Base-by-base conservation (phyloP, 441 rosid species). In the Eruca vesicaria region DNA sequence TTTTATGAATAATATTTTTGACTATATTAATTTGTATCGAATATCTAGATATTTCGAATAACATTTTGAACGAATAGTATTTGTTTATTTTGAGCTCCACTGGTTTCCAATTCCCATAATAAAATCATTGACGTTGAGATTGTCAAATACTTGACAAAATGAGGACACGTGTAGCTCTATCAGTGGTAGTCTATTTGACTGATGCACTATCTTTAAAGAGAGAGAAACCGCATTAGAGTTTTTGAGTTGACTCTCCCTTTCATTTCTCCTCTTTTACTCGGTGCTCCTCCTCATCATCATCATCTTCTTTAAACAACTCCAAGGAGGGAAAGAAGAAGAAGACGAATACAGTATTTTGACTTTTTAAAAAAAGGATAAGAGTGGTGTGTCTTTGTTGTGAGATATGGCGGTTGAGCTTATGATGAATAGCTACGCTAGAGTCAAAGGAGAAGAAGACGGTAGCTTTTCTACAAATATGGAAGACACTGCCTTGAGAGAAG, bases 361-460 rank as follows among this genome's bases (percentile, higher is more conserved):
- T 36, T 57, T 58, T 15, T 0, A 9, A 1, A 33, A n/a, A 9
- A 45, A 65, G 9, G 32, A 38, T 18, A 5, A 7, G 32, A 63
- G 43, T 60, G 68, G 29, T 48, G 28, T 57, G 10, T 45, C n/a
- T n/a, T 18, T 43, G 69, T 31, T 74, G 76, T 68, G 72, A 69
- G 71, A 68, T 20, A 91, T 91, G 94, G 86, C 95, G 10, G 91
- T 94, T 78, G 89, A 94, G 56, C 76, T 90, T 70, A 86, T 91
- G 89, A 84, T 80, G 90, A 69, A 6, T 35, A 86, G 87, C 16
- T 82, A 53, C 70, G 82, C 8, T 4, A 87, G 77, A 71, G 58
- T 45, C 74, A 59, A 59, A 9, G 58, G 65, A 67, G 84, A 82
- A 67, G 84, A 82, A 69, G 84, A 82, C 63, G 74, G 78, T 0